Evolutionary conservation across 75 land plant genomes (phyloP), one percentile per base, ranked within the genome.

Genomic region (Adiantum capillusveneris): DNA sequence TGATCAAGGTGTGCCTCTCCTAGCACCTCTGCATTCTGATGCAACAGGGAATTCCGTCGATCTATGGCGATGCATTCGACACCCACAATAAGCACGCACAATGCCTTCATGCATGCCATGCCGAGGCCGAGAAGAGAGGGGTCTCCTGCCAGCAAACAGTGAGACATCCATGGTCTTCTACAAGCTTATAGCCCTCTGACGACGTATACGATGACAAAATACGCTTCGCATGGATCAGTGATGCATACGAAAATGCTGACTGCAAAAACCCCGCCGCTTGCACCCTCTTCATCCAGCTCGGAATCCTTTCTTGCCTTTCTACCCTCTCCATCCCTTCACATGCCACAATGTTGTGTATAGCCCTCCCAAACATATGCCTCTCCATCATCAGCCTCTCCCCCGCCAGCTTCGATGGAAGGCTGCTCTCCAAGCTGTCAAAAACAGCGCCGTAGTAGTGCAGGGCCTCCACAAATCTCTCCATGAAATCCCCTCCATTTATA

Each of bases 81-180:
- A n/a, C n/a, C n/a, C n/a, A n/a, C n/a, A n/a, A n/a, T n/a, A n/a
- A n/a, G n/a, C n/a, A n/a, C n/a, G n/a, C n/a, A n/a, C n/a, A n/a
- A n/a, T n/a, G n/a, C n/a, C n/a, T 44, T 37, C 20, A 66, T 6
- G 54, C 54, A 21, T 56, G 69, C 96, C 96, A 90, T 22, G 87
- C 82, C 9, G 96, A 90, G 21, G 81, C 77, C 0, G 91, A 76
- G 63, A 68, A 83, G 7, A 90, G 68, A 0, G 91, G 63, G n/a
- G 79, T 63, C 1, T 84, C 87, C 58, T 90, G 96, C 91, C 96
- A 86, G 41, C 91, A 81, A 6, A 90, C 62, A 9, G 78, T 61
- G 43, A 86, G 57, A 29, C 75, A 76, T 0, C 91, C 87, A 39
- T 70, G 67, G 22, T 81, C 83, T 31, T 81, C 87, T 29, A 6